These are phyloP conservation scores for Coemansia sp. DNA, from an alignment of 192 early-diverging fungal species.

Conservation along the genomic window DNA sequence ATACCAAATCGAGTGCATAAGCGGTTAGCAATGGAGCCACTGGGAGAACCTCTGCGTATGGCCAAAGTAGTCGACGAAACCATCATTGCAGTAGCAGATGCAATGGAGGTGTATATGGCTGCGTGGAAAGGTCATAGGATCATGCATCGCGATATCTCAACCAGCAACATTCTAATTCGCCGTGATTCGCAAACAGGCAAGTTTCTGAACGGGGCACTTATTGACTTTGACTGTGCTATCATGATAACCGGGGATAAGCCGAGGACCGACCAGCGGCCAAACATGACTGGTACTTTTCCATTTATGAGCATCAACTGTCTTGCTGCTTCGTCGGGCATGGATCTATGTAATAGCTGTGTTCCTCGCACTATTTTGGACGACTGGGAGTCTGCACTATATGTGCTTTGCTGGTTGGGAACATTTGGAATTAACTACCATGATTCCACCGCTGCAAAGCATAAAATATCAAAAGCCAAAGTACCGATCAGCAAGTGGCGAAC, in stretches of 20 bases:
- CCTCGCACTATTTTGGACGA: too few relatives aligned
- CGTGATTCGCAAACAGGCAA: not conserved
- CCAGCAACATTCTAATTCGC: not conserved
- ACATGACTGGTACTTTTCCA: conserved; percentile 1
- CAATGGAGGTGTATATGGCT: conserved; percentile 1
- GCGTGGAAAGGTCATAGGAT: not conserved
- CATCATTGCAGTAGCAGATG: conserved; percentile 2
- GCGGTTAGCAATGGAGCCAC: not conserved
- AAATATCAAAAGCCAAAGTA: too few relatives aligned
- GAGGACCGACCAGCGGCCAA: not conserved
- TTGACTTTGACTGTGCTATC: conserved; percentile 3
- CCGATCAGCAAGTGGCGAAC: too few relatives aligned
- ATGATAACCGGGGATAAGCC: not conserved
- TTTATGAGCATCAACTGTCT: not conserved
- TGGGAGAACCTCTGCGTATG: not conserved
- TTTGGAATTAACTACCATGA: too few relatives aligned
- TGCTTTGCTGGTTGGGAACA: too few relatives aligned
- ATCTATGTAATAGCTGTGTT: too few relatives aligned
- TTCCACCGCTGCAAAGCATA: too few relatives aligned
- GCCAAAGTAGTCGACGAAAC: not conserved
- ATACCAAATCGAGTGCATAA: not conserved
- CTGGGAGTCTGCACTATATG: too few relatives aligned
- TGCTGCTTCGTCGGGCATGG: too few relatives aligned
- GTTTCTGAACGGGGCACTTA: not conserved
- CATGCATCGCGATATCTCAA: not conserved